Conservation (phyloP, 1,284 basidiomycete genomes). For the Cryptococcus sp. region DNA sequence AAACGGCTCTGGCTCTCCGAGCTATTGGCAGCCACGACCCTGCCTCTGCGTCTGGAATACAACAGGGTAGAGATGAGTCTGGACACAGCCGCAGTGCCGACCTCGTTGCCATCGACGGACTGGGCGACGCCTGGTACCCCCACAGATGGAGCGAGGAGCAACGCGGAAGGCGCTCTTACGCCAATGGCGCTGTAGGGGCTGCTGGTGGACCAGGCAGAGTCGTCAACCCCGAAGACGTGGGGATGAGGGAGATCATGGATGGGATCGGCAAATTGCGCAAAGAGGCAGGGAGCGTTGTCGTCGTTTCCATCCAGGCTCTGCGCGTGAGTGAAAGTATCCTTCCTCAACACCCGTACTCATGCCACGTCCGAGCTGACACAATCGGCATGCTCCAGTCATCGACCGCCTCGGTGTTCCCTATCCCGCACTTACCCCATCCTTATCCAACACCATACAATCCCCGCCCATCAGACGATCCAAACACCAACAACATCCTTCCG, state of each 20-base stretch:
- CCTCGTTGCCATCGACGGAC: slow-evolving; percentile 46
- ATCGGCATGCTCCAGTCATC: slow-evolving; percentile 3
- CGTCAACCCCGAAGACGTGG: slow-evolving; percentile 29
- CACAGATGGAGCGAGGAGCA: slow-evolving; percentile 39
- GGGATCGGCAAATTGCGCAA: slow-evolving; percentile 37
- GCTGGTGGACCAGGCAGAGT: slow-evolving; percentile 9
- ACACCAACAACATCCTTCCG: background rate
- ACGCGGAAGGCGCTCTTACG: background rate
- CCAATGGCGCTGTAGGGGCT: background rate
- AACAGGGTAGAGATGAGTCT: background rate
- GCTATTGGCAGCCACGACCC: background rate
- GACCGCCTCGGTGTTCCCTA: slow-evolving; percentile 29
- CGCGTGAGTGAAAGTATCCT: slow-evolving; percentile 32
- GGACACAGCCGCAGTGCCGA: slow-evolving; percentile 13
- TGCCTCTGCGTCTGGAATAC: background rate
- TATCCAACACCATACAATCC: slow-evolving; percentile 39
- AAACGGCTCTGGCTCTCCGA: slow-evolving; percentile 28
- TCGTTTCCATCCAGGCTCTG: slow-evolving; percentile 42
- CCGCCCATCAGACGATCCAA: slow-evolving; percentile 1
- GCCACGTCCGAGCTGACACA: background rate
- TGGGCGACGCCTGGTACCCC: slow-evolving; percentile 46
- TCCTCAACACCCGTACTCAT: background rate
- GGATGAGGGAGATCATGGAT: slow-evolving; percentile 42
- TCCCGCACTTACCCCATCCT: slow-evolving; percentile 44
- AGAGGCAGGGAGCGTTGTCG: slow-evolving; percentile 41